Percentiles rank a stretch among this genome's conserved stretches.
These are phyloP conservation scores for Emergomyces orientalis DNA, from an alignment of 2,329 filamentous ascomycete species.

Conservation along the genomic window DNA sequence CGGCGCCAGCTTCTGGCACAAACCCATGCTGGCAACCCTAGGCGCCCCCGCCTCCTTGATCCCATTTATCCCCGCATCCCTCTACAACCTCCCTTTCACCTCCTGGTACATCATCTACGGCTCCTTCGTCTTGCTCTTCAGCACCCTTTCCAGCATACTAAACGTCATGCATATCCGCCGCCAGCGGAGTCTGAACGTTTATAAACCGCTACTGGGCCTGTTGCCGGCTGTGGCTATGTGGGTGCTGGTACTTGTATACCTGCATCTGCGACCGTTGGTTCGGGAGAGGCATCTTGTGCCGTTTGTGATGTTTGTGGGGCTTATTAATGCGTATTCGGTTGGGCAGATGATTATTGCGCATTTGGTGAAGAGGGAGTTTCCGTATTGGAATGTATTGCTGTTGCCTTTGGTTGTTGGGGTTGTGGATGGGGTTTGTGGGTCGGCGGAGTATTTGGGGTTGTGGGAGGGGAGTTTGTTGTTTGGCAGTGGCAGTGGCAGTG, in stretches of 20 bases:
- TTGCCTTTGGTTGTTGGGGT: constrained; percentile 70
- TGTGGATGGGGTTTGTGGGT: constrained; percentile 67
- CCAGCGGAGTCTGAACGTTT: constrained; percentile 60
- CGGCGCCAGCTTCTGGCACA: constrained; percentile 88
- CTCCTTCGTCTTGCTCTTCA: constrained; percentile 68
- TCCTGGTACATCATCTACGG: constrained; percentile 92
- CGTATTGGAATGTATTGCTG: constrained; percentile 78
- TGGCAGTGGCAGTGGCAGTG: constrained; percentile 38
- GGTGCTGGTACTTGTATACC: constrained; percentile 65
- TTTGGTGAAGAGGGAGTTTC: constrained; percentile 77
- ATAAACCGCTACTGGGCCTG: constrained; percentile 63
- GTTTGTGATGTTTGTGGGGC: constrained; percentile 77
- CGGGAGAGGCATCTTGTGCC: constrained; percentile 75
- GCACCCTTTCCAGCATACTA: constrained; percentile 61
- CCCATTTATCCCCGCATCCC: constrained; percentile 52
- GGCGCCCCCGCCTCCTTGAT: constrained; percentile 55
- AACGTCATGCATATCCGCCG: constrained; percentile 80
- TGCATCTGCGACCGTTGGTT: constrained; percentile 76
- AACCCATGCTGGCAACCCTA: constrained; percentile 62
- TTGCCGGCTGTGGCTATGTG: constrained; percentile 71
- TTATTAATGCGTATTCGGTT: constrained; percentile 90
- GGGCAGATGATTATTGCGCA: constrained; percentile 95
- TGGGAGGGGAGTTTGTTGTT: constrained; percentile 66
- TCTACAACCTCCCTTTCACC: constrained; percentile 78
- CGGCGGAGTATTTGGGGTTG: constrained; percentile 46